These are phyloP conservation scores for Rhizophagus sp. DNA, from an alignment of 192 early-diverging fungal genomes.

Conservation along the genomic window DNA sequence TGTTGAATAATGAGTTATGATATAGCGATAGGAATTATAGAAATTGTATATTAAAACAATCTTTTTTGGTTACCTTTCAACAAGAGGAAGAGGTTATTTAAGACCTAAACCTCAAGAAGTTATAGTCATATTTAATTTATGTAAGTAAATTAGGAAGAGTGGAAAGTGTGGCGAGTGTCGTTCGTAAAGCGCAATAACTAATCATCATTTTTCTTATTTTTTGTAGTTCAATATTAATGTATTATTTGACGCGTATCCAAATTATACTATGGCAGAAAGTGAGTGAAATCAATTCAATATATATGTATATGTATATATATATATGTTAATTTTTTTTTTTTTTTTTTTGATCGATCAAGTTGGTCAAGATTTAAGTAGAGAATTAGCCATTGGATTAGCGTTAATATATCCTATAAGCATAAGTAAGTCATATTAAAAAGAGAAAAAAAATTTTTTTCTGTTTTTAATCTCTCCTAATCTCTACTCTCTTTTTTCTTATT, in stretches of 20 bases:
- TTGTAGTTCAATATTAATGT: slow-evolving; percentile 4
- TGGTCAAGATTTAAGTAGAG: neutral
- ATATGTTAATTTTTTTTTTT: too few relatives aligned
- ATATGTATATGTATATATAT: too few relatives aligned
- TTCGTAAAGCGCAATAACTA: neutral
- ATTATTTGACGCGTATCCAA: neutral
- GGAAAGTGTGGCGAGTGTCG: too few relatives aligned
- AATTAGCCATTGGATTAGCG: neutral
- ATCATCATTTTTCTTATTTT: neutral
- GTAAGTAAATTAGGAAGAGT: neutral
- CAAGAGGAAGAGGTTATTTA: slow-evolving; percentile 9
- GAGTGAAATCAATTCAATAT: neutral
- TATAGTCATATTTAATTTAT: neutral
- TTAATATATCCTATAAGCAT: slow-evolving; percentile 13
- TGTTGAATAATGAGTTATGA: neutral
- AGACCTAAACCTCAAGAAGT: neutral
- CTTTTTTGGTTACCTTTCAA: neutral
- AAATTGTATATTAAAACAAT: neutral
- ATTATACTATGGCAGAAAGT: neutral
- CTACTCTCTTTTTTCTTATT: too few relatives aligned
- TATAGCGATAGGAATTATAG: neutral
- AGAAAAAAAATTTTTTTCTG: too few relatives aligned
- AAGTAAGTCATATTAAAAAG: slow-evolving; percentile 9
- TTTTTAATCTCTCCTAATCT: too few relatives aligned
- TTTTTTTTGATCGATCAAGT: neutral